Evolutionary conservation across 2,329 filamentous ascomycete species (phyloP), one percentile per base, ranked within the genome.

Genomic region (Colletotrichum filicis): DNA sequence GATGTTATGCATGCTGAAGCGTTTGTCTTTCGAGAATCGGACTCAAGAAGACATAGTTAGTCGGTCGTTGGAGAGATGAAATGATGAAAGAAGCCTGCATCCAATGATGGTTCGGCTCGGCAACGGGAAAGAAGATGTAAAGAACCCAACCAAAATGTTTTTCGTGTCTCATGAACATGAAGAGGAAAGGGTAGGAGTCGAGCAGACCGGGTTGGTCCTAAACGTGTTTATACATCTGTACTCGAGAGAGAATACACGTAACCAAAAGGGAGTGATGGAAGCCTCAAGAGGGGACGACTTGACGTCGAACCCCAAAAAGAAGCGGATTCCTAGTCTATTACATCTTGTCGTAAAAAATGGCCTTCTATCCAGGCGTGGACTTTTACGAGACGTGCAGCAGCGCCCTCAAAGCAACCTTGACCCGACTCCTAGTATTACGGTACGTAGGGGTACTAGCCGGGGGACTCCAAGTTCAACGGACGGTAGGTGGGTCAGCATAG

Each of bases 401-500:
- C 55, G 28, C 42, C 42, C 19, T 49, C 42, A 2, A 49, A 58
- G 49, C 24, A 4, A 49, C 35, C 35, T 26, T 22, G 16, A 4
- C 7, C 8, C 16, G 32, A 24, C 26, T 42, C 4, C 8, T 8
- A 42, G 24, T 24, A 42, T 42, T 19, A 66, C 14, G 32, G 37
- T 19, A 49, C 12, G 52, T 64, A 19, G 16, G 60, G 28, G 22
- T n/a, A n/a, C n/a, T n/a, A n/a, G n/a, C n/a, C n/a, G 14, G 57
- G 49, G 64, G 64, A 24, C 24, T 22, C 55, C 24, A 64, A 46
- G n/a, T 56, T 22, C 24, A 46, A 55, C 65, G 53, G 53, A 62
- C 58, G 35, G 68, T 61, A 71, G 60, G 68, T 60, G 65, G 60
- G 61, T 66, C 71, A 73, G 60, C 28, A 2, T 35, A 19, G 61